These are phyloP conservation scores for Sphagnurus paluster DNA, from an alignment of 1,284 basidiomycete genomes.

Conservation along the genomic window DNA sequence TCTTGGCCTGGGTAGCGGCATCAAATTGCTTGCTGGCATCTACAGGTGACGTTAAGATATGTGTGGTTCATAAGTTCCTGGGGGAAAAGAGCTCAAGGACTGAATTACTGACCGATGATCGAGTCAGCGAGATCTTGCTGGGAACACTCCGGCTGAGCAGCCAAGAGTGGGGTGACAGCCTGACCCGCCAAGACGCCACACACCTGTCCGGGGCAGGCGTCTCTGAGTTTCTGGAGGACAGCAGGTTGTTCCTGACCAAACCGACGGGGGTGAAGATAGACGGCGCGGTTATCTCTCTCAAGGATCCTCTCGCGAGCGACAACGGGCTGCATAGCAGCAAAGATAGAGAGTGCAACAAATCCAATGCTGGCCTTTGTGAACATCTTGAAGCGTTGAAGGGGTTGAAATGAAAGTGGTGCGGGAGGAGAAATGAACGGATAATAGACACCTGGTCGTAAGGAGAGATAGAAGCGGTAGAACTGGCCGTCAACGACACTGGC, in stretches of 20 bases:
- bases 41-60: constrained; percentile 19
- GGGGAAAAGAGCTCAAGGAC: neutral
- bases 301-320: constrained; percentile 46
- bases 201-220: constrained; percentile 49
- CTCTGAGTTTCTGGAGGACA: constrained; percentile 44
- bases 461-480: constrained; percentile 12
- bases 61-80: neutral
- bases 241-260: constrained; percentile 55
- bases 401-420: constrained; percentile 33
- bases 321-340: constrained; percentile 40
- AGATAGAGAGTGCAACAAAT: constrained; percentile 37
- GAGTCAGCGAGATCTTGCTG: constrained; percentile 62
- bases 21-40: constrained; percentile 57
- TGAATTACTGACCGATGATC: constrained; percentile 51
- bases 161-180: constrained; percentile 55
- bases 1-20: constrained; percentile 46
- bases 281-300: constrained; percentile 45
- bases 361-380: constrained; percentile 41
- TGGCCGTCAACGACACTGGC: constrained; percentile 51
- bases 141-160: constrained; percentile 53
- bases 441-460: constrained; percentile 24
- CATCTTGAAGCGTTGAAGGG: constrained; percentile 38
- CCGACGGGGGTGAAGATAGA: constrained; percentile 50
- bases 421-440: constrained; percentile 32
- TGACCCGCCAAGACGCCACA: constrained; percentile 52